Evolutionary conservation across 106 monocot species (phyloP), one percentile per base, ranked within the genome.

Genomic region (Dendrobium chrysotoxum): DNA sequence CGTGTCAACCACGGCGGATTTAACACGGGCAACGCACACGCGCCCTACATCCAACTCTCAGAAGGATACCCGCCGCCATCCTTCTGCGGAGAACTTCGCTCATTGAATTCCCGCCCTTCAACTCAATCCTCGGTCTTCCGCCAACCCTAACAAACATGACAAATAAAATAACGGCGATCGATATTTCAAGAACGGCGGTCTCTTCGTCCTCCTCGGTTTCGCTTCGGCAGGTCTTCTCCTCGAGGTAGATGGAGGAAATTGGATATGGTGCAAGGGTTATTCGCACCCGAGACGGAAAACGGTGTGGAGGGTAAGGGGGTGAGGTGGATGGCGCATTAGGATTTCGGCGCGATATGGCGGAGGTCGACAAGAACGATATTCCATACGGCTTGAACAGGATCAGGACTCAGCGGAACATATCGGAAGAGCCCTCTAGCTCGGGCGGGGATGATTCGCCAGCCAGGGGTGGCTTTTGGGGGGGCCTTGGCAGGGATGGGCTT

Each of bases 341-440:
- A 30, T 42, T 41, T 30, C 74, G 41, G 40, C 21, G 53, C 8
- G 65, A 47, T 17, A 87, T 82, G 79, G 81, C 66, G 67, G 81
- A 74, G 55, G 79, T 74, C 40, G 87, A 85, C 77, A 71, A 77
- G 42, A 38, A 42, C 21, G 83, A 45, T 46, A 87, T 90, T 13
- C 90, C 90, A 13, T 65, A 58, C 78, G 92, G 92, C 26, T 66
- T 93, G 55, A 90, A 88, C 44, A 75, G 85, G 83, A 93, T 93
- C 78, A 88, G 81, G 79, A 93, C 88, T 4, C 84, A 85, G 50
- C 80, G 81, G 25, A 80, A 71, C 30, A 26, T 53, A 21, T 67
- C 79, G 30, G 90, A 86, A 40, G 86, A 88, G 9, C 80, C 78
- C 0, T 85, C 86, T 1, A 93, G 92, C 75, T 90, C 90, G 53